phyloP scores from a whole-genome alignment of 2,329 filamentous ascomycete genomes.

The Colletotrichum orchidophilum region DNA sequence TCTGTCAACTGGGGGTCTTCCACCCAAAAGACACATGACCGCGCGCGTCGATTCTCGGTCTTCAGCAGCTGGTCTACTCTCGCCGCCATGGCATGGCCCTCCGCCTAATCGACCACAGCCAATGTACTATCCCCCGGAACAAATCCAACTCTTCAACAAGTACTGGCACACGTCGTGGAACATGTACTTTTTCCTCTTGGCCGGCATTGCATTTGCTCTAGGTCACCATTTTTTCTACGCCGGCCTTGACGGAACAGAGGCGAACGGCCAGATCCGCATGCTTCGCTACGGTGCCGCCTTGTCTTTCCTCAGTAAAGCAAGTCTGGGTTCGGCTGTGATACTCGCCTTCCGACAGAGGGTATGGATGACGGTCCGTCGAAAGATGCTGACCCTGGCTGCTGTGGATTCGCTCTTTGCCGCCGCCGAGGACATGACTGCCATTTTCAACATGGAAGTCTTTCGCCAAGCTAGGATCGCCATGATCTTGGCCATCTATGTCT shows the following conservation, averaged over 20 bases:
- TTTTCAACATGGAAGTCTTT: slow-evolving; percentile 43
- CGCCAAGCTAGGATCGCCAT: slow-evolving; percentile 44
- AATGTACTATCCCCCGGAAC: slow-evolving; percentile 22
- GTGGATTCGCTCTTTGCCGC: slow-evolving; percentile 45
- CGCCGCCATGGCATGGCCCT: slow-evolving; percentile 11
- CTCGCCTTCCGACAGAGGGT: slow-evolving; percentile 38
- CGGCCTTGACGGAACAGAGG: slow-evolving; percentile 41
- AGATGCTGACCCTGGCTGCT: slow-evolving; percentile 35
- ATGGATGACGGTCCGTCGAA: slow-evolving; percentile 37
- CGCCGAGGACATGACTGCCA: slow-evolving; percentile 42
- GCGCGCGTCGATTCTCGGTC: slow-evolving; percentile 28
- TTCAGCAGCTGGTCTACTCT: slow-evolving; percentile 17
- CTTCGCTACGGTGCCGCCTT: slow-evolving; percentile 47
- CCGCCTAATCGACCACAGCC: slow-evolving; percentile 6
- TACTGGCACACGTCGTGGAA: slow-evolving; percentile 48
- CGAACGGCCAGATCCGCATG: slow-evolving; percentile 45
- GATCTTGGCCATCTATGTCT: slow-evolving; percentile 46
- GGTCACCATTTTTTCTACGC: slow-evolving; percentile 49
- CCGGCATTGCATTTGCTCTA: slow-evolving; percentile 43
- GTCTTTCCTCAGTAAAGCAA: slow-evolving; percentile 48
- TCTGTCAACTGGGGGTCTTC: slow-evolving; percentile 4
- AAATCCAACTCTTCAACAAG: slow-evolving; percentile 12
- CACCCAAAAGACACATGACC: neutral
- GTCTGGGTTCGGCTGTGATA: slow-evolving; percentile 44
- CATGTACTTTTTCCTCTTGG: slow-evolving; percentile 46